Evolutionary conservation across 106 monocot genomes (phyloP).

Genomic region (Phalaenopsis aphrodite): DNA sequence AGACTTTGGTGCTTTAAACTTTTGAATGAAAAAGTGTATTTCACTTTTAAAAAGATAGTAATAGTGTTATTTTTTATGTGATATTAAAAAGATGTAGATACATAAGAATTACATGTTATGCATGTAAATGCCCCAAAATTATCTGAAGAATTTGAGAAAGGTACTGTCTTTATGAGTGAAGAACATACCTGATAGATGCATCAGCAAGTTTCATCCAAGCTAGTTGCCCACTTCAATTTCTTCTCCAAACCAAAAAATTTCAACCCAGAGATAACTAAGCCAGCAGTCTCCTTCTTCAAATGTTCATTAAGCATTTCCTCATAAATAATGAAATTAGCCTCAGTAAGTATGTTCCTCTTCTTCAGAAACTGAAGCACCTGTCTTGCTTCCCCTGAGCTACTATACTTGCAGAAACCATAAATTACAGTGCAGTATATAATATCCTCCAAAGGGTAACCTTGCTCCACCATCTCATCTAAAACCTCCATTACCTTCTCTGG

Average conservation of each 20-base stretch:
- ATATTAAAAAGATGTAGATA: too few species aligned
- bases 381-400: constrained; percentile 57
- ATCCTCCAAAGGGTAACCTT: constrained; percentile 49
- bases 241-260: constrained; percentile 81
- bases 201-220: constrained; percentile 10
- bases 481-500: constrained; percentile 66
- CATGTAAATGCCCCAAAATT: too few species aligned
- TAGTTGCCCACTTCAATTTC: constrained; percentile 48
- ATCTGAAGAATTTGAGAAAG: neutral
- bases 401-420: constrained; percentile 79
- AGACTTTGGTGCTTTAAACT: too few species aligned
- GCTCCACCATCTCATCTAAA: constrained; percentile 70
- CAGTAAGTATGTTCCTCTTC: constrained; percentile 44
- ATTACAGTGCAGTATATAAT: constrained; percentile 74
- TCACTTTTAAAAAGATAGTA: too few species aligned
- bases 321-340: constrained; percentile 49
- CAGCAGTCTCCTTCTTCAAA: constrained; percentile 64
- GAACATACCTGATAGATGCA: neutral
- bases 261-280: constrained; percentile 70
- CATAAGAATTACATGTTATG: too few species aligned
- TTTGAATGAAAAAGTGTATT: too few species aligned
- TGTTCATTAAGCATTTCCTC: constrained; percentile 84
- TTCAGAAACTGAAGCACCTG: constrained; percentile 58
- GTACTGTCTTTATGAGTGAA: neutral
- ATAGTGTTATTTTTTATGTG: too few species aligned